These are phyloP conservation scores for Eucalyptus paniculata DNA, from an alignment of 345 rosid genomes.

Conservation along the genomic window DNA sequence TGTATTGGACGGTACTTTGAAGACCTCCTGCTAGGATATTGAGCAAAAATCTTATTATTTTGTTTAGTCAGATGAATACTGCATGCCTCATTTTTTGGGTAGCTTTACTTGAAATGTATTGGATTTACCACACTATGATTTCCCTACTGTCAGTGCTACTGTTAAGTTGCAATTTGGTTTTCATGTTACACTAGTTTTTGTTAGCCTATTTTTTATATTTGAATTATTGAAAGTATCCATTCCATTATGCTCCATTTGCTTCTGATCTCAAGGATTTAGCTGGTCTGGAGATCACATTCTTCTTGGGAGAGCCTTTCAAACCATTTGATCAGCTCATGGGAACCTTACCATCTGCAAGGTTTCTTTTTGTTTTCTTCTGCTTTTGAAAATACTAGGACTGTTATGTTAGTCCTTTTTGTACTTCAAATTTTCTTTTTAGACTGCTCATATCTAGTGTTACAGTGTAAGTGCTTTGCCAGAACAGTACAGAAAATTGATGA, in stretches of 20 bases:
- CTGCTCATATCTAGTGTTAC: conserved; percentile 7
- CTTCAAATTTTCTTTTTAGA: background rate
- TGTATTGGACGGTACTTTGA: background rate
- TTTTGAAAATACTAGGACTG: background rate
- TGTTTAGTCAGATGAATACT: background rate
- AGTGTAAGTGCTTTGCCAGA: conserved; percentile 84
- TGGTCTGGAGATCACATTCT: conserved; percentile 81
- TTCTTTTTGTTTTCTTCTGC: background rate
- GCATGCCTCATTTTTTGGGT: background rate
- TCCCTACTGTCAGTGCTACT: too few species aligned
- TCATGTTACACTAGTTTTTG: too few species aligned
- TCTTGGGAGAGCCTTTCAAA: conserved; percentile 82
- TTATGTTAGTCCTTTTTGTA: too few species aligned
- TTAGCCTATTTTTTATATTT: too few species aligned
- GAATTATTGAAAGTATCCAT: too few species aligned
- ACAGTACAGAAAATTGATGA: conserved; percentile 29
- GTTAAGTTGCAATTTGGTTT: too few species aligned
- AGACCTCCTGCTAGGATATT: background rate
- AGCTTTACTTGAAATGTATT: background rate
- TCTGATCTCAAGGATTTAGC: conserved; percentile 72
- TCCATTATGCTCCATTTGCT: conserved; percentile 88
- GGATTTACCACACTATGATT: background rate
- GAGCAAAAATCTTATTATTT: background rate
- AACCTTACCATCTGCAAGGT: conserved; percentile 96
- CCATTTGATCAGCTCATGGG: conserved; percentile 22